A percentile compares a stretch with the other conserved stretches of the same genome.
Evolutionary conservation across 805 yeast genomes (phyloP).

Genomic region (Jamesozyma piceae): DNA sequence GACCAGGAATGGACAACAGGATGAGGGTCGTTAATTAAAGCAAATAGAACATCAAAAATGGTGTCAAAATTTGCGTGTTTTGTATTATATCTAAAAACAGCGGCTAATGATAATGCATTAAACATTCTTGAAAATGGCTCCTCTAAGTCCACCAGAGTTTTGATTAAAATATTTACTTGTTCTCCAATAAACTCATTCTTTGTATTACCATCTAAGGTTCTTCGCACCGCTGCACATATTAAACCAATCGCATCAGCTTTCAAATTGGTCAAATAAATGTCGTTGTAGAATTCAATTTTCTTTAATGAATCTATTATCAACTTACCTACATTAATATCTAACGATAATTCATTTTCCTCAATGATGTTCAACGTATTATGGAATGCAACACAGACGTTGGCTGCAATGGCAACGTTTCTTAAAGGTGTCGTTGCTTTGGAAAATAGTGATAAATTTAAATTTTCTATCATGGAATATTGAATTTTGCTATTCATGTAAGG

Average conservation of each 20-base stretch:
- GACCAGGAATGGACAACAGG: constrained; percentile 75
- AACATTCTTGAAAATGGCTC: constrained; percentile 60
- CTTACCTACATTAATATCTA: constrained; percentile 34
- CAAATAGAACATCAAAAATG: constrained; percentile 47
- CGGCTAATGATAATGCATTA: constrained; percentile 40
- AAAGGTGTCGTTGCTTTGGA: constrained; percentile 31
- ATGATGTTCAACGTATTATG: constrained; percentile 37
- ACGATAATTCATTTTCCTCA: constrained; percentile 14
- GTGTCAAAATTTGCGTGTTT: constrained; percentile 33
- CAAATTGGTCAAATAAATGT: constrained; percentile 35
- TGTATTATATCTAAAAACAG: constrained; percentile 36
- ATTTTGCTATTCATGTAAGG: constrained; percentile 66
- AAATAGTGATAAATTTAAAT: constrained; percentile 48
- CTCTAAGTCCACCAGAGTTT: constrained; percentile 52
- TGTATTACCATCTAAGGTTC: constrained; percentile 6
- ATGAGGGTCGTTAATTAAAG: constrained; percentile 69
- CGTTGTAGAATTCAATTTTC: constrained; percentile 33
- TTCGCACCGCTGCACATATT: constrained; percentile 31
- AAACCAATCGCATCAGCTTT: constrained; percentile 55
- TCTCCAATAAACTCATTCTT: constrained; percentile 24
- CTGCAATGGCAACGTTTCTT: constrained; percentile 40
- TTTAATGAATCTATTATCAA: constrained; percentile 44
- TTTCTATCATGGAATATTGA: constrained; percentile 82
- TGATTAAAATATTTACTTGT: constrained; percentile 47
- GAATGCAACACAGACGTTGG: constrained; percentile 58